phyloP scores from a whole-genome alignment of 1,284 basidiomycete genomes.

The Termitomyces sp. region DNA sequence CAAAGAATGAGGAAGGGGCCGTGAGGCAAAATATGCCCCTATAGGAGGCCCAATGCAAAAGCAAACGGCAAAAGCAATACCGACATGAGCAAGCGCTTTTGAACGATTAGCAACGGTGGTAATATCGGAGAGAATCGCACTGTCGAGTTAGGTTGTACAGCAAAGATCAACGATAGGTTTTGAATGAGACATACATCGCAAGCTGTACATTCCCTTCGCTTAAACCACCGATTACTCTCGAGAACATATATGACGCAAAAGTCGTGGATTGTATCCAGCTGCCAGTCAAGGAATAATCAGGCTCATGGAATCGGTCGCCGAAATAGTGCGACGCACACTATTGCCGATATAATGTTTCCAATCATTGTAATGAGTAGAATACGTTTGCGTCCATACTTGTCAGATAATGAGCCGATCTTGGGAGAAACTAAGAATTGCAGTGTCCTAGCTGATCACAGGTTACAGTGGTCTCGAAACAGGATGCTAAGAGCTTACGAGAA shows the following conservation, averaged over 20 bases:
- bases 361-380: conserved; percentile 82
- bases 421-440: conserved; percentile 88
- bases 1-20: conserved; percentile 55
- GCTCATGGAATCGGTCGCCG: neutral
- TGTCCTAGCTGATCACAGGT: conserved; percentile 40
- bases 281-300: conserved; percentile 3
- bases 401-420: conserved; percentile 75
- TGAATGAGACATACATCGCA: conserved; percentile 53
- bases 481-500: conserved; percentile 64
- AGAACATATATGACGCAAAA: conserved; percentile 85
- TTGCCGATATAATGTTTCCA: conserved; percentile 84
- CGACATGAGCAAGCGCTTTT: conserved; percentile 83
- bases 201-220: conserved; percentile 86
- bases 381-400: conserved; percentile 80
- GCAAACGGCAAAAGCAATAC: conserved; percentile 90
- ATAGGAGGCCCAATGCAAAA: conserved; percentile 85
- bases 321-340: conserved; percentile 54
- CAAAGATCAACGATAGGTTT: neutral
- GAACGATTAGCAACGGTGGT: conserved; percentile 73
- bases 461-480: neutral
- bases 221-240: conserved; percentile 81
- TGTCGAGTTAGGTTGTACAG: conserved; percentile 24
- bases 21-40: conserved; percentile 76
- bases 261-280: conserved; percentile 87
- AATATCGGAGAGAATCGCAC: conserved; percentile 87